phyloP scores from a whole-genome alignment of 768 basidiomycete species.

The Mycena epipterygia region DNA sequence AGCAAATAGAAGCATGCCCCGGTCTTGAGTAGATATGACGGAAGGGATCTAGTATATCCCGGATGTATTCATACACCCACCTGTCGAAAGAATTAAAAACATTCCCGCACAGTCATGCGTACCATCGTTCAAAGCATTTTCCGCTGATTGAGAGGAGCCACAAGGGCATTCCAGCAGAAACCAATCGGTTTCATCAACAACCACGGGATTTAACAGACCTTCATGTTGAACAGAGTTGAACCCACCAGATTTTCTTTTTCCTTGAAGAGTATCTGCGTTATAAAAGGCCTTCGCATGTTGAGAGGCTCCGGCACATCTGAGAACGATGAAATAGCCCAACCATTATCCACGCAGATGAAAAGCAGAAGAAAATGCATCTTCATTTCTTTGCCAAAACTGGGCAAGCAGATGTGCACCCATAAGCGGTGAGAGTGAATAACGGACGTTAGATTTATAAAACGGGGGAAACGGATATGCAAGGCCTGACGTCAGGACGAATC shows the following conservation, averaged over 20 bases:
- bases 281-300: constrained; percentile 69
- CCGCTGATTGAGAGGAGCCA: constrained; percentile 78
- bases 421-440: too few species aligned
- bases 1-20: constrained; percentile 75
- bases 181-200: constrained; percentile 66
- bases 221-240: too few species aligned
- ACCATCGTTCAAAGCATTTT: constrained; percentile 65
- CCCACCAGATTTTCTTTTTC: constrained; percentile 72
- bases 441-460: too few species aligned
- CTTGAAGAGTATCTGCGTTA: constrained; percentile 60
- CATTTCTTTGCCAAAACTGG: constrained; percentile 81
- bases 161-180: constrained; percentile 85
- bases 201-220: constrained; percentile 69
- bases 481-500: too few species aligned
- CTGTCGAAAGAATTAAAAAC: constrained; percentile 27
- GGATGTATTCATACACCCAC: constrained; percentile 62
- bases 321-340: constrained; percentile 72
- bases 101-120: not conserved
- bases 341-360: constrained; percentile 79
- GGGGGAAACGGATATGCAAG: too few species aligned
- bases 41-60: constrained; percentile 64
- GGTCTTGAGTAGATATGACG: constrained; percentile 63
- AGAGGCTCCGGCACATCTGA: constrained; percentile 67
- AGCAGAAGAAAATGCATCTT: constrained; percentile 59
- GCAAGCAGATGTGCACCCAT: too few species aligned